Evolutionary conservation across 768 basidiomycete species (phyloP).

Genomic region (Russula olivacea): DNA sequence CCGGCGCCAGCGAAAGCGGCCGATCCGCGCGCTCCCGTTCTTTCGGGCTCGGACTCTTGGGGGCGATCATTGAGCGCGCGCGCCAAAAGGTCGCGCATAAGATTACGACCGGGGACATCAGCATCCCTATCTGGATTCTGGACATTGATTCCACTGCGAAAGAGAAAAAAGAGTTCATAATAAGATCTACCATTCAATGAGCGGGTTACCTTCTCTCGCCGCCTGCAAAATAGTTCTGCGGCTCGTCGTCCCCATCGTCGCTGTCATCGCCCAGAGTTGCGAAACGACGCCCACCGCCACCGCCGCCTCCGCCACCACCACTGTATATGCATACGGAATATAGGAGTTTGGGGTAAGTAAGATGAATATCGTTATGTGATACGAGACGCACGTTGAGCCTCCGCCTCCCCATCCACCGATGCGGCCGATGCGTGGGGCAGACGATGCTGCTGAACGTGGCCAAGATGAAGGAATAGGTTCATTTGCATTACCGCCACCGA

Average conservation of each 20-base stretch:
- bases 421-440: constrained; percentile 26
- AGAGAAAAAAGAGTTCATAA: not conserved
- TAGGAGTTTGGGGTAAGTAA: not conserved
- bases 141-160: constrained; percentile 73
- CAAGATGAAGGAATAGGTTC: constrained; percentile 5
- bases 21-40: constrained; percentile 21
- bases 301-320: constrained; percentile 25
- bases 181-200: not conserved
- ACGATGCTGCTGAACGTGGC: constrained; percentile 2
- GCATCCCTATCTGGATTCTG: constrained; percentile 67
- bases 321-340: constrained; percentile 10
- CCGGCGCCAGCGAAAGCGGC: constrained; percentile 65
- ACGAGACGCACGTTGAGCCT: constrained; percentile 15
- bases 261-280: constrained; percentile 45
- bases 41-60: constrained; percentile 4
- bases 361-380: not conserved
- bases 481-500: constrained; percentile 11
- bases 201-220: constrained; percentile 75
- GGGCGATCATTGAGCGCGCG: constrained; percentile 66
- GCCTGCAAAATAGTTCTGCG: constrained; percentile 78
- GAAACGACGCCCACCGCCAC: constrained; percentile 26
- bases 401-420: constrained; percentile 23
- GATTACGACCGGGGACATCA: constrained; percentile 46
- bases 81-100: constrained; percentile 67
- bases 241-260: constrained; percentile 40